These are phyloP conservation scores for Gymnopilus junonius DNA, from an alignment of 768 basidiomycete genomes.

Conservation along the genomic window DNA sequence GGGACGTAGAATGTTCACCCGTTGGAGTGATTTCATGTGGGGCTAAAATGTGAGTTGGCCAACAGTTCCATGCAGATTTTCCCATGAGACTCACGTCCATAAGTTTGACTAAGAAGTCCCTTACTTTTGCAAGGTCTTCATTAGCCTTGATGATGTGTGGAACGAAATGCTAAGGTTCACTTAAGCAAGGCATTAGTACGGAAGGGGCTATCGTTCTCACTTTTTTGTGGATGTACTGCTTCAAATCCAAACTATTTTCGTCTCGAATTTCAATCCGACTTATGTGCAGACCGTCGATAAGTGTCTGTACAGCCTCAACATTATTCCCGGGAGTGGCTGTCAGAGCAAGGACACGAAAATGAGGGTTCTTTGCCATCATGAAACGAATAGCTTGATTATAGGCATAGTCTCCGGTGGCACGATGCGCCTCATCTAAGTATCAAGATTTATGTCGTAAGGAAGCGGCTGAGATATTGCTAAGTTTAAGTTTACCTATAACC, in stretches of 20 bases:
- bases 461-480: background rate
- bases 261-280: conserved; percentile 94
- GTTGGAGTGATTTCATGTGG: conserved; percentile 36
- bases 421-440: conserved; percentile 83
- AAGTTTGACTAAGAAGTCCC: conserved; percentile 66
- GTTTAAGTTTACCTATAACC: conserved; percentile 70
- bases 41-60: conserved; percentile 14
- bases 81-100: conserved; percentile 64
- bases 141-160: conserved; percentile 80
- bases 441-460: background rate
- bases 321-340: conserved; percentile 94
- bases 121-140: conserved; percentile 65
- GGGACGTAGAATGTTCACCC: conserved; percentile 48
- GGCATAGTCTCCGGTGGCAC: conserved; percentile 90
- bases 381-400: conserved; percentile 89
- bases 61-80: background rate
- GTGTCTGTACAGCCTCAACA: conserved; percentile 83
- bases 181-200: background rate
- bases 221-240: conserved; percentile 88
- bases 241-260: conserved; percentile 87
- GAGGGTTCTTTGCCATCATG: conserved; percentile 93
- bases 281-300: conserved; percentile 94
- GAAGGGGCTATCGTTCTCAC: conserved; percentile 35
- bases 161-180: conserved; percentile 59
- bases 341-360: conserved; percentile 90